Evolutionary conservation across 108 stramenopile species (phyloP).

Genomic region (Asterionellopsis glacialis): DNA sequence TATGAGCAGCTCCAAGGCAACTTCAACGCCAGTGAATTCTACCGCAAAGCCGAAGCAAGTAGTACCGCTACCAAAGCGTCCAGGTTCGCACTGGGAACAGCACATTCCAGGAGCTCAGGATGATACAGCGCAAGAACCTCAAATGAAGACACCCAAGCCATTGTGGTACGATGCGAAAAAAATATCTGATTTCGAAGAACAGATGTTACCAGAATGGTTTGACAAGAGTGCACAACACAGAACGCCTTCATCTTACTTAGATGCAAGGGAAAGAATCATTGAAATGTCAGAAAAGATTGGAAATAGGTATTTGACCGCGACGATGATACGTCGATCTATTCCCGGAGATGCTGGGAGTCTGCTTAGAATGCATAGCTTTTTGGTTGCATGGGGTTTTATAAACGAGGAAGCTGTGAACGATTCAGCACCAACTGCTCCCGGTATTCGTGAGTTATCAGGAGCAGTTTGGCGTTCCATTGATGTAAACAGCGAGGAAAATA

Average conservation of each 20-base stretch:
- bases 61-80: conserved; percentile 26
- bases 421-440: conserved; percentile 60
- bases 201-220: conserved; percentile 83
- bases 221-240: conserved; percentile 71
- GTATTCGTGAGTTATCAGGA: conserved; percentile 38
- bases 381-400: conserved; percentile 60
- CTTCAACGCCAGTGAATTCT: background rate
- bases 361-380: conserved; percentile 59
- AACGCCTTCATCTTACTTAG: conserved; percentile 52
- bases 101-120: conserved; percentile 46
- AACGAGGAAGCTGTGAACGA: conserved; percentile 70
- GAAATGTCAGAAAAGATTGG: conserved; percentile 45
- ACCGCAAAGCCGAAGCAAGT: conserved; percentile 1
- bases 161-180: conserved; percentile 64
- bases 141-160: conserved; percentile 34
- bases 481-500: background rate
- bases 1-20: background rate
- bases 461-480: conserved; percentile 11
- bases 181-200: conserved; percentile 63
- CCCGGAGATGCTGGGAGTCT: conserved; percentile 80
- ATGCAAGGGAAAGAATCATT: conserved; percentile 54
- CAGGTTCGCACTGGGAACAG: conserved; percentile 41
- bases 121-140: conserved; percentile 37
- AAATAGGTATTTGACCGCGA: conserved; percentile 55
- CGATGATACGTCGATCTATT: conserved; percentile 63